Evolutionary conservation across 73 alveolate genomes (phyloP), one percentile per base, ranked within the genome.

Genomic region (Uronychia binucleata): DNA sequence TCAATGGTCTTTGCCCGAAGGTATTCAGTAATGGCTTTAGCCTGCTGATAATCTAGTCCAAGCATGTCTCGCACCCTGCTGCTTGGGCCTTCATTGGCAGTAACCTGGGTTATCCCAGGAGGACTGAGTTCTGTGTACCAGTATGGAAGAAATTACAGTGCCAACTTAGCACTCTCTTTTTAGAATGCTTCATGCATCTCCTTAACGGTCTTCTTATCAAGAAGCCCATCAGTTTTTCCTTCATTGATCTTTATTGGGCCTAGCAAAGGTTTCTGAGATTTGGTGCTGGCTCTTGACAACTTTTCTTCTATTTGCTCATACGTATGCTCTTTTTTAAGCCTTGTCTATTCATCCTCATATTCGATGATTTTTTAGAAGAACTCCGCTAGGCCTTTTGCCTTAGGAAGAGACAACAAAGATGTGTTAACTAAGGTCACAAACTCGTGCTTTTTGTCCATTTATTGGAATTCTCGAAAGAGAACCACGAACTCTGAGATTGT

Each of bases 401-500:
- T 88, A 28, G 75, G 80, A 29, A 32, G 30, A 74, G 57, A 35
- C 28, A 87, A 33, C 32, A 87, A 34, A 30, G 79, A 80, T 81
- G 81, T 86, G 5, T 81, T 19, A n/a, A 87, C 59, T 5, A 87
- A 81, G 1, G 35, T 81, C 26, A 33, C 1, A 26, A 81, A 33
- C 26, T 80, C 85, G 0, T 59, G 74, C 27, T 31, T 8, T 57
- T 84, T 87, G 14, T 80, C 92, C 0, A 86, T 86, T 30, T 80
- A 83, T 0, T 35, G 34, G 30, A 79, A 79, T 59, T 86, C 92
- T 79, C 92, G 35, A n/a, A 28, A 79, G 13, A 86, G 59, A 28
- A 86, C 77, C 14, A 86, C 92, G 34, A 86, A 79, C 79, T 86
- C 92, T 25, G 87, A 30, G 27, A 86, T 86, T 13, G 92, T 78